phyloP scores from a whole-genome alignment of 257 asterid species.

The Nicotiana undulata region DNA sequence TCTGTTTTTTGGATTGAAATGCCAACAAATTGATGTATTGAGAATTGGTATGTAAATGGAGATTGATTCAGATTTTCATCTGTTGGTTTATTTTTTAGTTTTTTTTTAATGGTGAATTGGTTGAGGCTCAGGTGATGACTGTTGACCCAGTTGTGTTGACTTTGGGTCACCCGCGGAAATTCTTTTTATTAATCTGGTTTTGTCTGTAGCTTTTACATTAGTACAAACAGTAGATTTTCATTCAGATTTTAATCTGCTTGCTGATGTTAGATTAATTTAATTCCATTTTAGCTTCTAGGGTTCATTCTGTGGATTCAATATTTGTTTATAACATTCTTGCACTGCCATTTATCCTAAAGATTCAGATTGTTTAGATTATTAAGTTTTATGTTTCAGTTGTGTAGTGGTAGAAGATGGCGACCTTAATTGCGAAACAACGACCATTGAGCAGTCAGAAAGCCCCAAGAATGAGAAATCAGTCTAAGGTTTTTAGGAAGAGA shows the following conservation, averaged over 20 bases:
- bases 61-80: not conserved
- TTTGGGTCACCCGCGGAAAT: not conserved
- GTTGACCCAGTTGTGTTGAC: slow-evolving; percentile 15
- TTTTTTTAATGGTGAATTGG: not conserved
- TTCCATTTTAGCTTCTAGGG: not conserved
- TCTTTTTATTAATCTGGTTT: not conserved
- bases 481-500: slow-evolving; percentile 30
- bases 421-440: slow-evolving; percentile 33
- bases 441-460: slow-evolving; percentile 11
- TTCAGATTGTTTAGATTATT: not conserved
- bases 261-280: not conserved
- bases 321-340: not conserved
- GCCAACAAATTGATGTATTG: not conserved
- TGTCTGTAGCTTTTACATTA: not conserved
- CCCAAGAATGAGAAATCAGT: slow-evolving; percentile 19
- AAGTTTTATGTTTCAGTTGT: slow-evolving; percentile 15
- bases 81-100: not conserved
- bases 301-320: not conserved
- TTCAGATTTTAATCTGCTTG: not conserved
- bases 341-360: not conserved
- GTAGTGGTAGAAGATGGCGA: slow-evolving; percentile 29
- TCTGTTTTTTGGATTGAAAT: not conserved
- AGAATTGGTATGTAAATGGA: not conserved
- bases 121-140: slow-evolving; percentile 5
- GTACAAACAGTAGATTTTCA: not conserved